Conservation (phyloP, 768 basidiomycete genomes). For the Tylopilus rubrobrunneus region DNA sequence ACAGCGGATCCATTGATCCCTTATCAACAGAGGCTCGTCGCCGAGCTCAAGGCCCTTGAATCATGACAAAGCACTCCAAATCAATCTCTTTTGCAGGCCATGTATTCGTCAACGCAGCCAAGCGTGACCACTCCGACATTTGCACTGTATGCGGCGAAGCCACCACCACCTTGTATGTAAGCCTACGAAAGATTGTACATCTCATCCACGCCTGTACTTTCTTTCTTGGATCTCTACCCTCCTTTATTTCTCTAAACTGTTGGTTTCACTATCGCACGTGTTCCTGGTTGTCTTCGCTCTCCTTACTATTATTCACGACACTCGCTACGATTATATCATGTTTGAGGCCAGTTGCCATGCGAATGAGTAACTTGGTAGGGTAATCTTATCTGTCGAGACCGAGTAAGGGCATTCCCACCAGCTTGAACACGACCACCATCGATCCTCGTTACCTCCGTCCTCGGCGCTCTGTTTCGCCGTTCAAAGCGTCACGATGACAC, state of each 20-base stretch:
- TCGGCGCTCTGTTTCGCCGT: conserved; percentile 7
- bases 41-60: conserved; percentile 53
- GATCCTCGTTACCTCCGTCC: not conserved
- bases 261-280: conserved; percentile 18
- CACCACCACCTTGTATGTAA: conserved; percentile 29
- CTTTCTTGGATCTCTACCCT: conserved; percentile 18
- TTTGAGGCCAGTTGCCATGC: not conserved
- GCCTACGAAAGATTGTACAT: conserved; percentile 18
- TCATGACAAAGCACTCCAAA: conserved; percentile 21
- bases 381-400: conserved; percentile 22
- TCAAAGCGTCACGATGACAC: conserved; percentile 23
- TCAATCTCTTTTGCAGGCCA: conserved; percentile 13
- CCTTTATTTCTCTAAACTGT: not conserved
- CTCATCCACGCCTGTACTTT: conserved; percentile 21
- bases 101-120: conserved; percentile 26
- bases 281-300: conserved; percentile 25
- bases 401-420: conserved; percentile 17
- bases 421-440: not conserved
- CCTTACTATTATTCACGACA: conserved; percentile 10
- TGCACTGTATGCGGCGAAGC: conserved; percentile 27
- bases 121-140: conserved; percentile 20
- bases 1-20: not conserved
- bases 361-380: conserved; percentile 3
- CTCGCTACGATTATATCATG: conserved; percentile 4
- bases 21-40: conserved; percentile 53